A percentile compares a stretch with the other conserved stretches of the same genome.
phyloP scores from a whole-genome alignment of 2,329 filamentous ascomycete genomes.

The Xylaria sp. region DNA sequence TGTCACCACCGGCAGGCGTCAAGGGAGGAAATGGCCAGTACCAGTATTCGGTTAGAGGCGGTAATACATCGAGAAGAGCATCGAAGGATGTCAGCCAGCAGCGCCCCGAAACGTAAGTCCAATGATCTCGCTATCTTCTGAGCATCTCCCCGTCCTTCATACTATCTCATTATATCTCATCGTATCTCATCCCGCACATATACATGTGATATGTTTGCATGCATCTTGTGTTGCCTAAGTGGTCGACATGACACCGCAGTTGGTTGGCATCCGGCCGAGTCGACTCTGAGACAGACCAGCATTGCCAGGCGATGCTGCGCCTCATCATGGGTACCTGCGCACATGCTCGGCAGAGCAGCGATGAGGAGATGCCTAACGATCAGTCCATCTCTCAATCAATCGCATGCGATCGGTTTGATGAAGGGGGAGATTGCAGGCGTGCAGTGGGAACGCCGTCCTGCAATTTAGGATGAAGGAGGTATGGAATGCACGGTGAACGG shows the following conservation, averaged over 20 bases:
- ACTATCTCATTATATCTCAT: not conserved
- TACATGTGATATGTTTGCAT: not conserved
- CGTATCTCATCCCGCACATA: not conserved
- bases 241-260: not conserved
- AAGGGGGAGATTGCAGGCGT: not conserved
- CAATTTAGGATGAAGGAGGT: slow-evolving; percentile 16
- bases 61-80: slow-evolving; percentile 31
- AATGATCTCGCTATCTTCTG: not conserved
- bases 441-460: slow-evolving; percentile 11
- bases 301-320: not conserved
- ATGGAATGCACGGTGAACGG: slow-evolving; percentile 1
- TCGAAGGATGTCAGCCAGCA: slow-evolving; percentile 30
- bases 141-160: not conserved
- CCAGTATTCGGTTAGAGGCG: slow-evolving; percentile 35
- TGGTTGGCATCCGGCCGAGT: not conserved
- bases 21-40: slow-evolving; percentile 33
- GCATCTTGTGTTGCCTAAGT: slow-evolving; percentile 1
- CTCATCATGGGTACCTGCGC: too few species aligned
- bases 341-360: not conserved
- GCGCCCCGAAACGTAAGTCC: slow-evolving; percentile 25
- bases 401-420: not conserved
- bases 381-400: not conserved
- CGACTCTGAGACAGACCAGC: not conserved
- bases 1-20: slow-evolving; percentile 21
- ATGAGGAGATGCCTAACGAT: not conserved